Base-by-base conservation (phyloP, 257 asterid species). In the Echites panduratus region DNA sequence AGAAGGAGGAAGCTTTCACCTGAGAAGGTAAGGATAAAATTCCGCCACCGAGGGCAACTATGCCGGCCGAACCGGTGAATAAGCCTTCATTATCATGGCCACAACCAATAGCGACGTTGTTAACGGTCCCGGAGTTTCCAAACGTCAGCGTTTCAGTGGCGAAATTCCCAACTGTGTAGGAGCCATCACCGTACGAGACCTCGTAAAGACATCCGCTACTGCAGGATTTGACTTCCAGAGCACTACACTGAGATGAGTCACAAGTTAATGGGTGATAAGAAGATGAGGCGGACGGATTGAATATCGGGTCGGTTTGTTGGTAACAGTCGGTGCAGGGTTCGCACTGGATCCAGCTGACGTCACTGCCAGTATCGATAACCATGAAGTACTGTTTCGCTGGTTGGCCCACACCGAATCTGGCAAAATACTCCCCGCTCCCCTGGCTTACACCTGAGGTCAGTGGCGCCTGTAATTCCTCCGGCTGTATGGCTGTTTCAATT, bases 351-450 rank as follows among this genome's bases (percentile, higher is more conserved):
- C 98, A 93, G 63, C 75, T 87, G 66, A 93, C 50, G 50, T 93
- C 98, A 20, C 97, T 93, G 0, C 95, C 97, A 2, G 87, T 87
- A 50, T 90, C 98, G 0, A 87, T 75, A 0, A 83, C 88, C 83
- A 93, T 77, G 75, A 56, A 86, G 40, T 59, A 79, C 7, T 83
- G 68, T 41, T 71, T 81, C 0, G 43, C 86, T 52, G 97, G 98
- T 38, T 66, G 84, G 4, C 98, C 98, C 40, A 93, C 81, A 0
- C 98, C 98, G 50, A 93, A 49, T 20, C 88, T 80, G 13, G 88
- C 80, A 59, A 90, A 85, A 68, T 90, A 93, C 89, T 93, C 98
- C 0, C 93, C 97, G 75, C 92, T 90, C 0, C 97, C 96, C 61
- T 79, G 85, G 0, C 73, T 50, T 4, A 75, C 49, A 6, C 97